Percentiles rank a stretch among this genome's conserved stretches.
Evolutionary conservation across 192 early-diverging fungal species (phyloP).

Genomic region (Podila clonocystis): DNA sequence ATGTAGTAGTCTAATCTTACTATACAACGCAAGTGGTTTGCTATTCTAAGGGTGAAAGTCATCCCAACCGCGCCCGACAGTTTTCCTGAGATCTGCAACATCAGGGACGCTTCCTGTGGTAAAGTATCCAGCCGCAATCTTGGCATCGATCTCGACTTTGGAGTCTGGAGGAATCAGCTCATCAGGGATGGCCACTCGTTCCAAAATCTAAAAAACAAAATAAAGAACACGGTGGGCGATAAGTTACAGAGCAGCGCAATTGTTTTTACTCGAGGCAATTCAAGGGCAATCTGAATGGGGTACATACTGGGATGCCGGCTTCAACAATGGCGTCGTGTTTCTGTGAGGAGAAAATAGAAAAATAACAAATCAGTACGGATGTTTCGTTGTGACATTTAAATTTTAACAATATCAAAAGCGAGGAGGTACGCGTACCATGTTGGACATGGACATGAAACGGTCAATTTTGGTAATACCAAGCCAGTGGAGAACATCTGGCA

Average conservation of each 20-base stretch:
- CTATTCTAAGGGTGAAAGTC: conserved; percentile 62
- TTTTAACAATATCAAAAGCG: too few relatives aligned
- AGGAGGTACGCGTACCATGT: conserved; percentile 23
- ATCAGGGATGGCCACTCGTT: conserved; percentile 89
- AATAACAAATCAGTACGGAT: too few relatives aligned
- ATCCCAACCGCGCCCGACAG: conserved; percentile 89
- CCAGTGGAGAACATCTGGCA: conserved; percentile 98
- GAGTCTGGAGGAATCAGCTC: conserved; percentile 91
- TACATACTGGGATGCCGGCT: conserved; percentile 62
- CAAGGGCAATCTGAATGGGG: too few relatives aligned
- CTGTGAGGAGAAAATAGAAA: too few relatives aligned
- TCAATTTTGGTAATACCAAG: conserved; percentile 94
- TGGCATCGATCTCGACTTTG: conserved; percentile 96
- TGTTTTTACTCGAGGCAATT: too few relatives aligned
- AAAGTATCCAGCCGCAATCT: conserved; percentile 96
- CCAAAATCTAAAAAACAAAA: conserved; percentile 64
- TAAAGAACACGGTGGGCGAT: too few relatives aligned
- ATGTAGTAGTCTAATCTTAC: too few relatives aligned
- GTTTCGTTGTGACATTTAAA: too few relatives aligned
- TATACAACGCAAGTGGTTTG: too few relatives aligned
- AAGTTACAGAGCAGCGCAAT: too few relatives aligned
- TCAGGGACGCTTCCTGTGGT: conserved; percentile 69
- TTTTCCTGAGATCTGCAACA: conserved; percentile 67
- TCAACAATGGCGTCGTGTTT: conserved; percentile 94
- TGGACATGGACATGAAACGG: conserved; percentile 78